Evolutionary conservation across 106 monocot genomes (phyloP).

Genomic region (Acanthochlamys bracteata): DNA sequence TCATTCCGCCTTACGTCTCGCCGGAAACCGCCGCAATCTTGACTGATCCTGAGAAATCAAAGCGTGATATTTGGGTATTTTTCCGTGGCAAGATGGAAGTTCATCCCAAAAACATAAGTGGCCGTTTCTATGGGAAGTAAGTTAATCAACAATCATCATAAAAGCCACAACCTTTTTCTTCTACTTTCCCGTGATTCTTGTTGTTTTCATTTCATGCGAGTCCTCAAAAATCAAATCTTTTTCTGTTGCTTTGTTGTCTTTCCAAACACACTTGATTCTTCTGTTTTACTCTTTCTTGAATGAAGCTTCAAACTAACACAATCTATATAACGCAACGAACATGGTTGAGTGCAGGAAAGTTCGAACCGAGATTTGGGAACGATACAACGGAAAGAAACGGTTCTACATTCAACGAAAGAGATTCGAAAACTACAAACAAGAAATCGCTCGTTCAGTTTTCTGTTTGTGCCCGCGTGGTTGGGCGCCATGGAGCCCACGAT

Average conservation of each 20-base stretch:
- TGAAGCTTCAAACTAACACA: neutral
- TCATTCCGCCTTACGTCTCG: conserved; percentile 77
- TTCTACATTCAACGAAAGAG: conserved; percentile 67
- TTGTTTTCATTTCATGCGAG: too few species aligned
- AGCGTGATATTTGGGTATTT: conserved; percentile 67
- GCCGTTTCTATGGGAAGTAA: conserved; percentile 85
- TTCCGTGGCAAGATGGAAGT: conserved; percentile 98
- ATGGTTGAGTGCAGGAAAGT: conserved; percentile 33
- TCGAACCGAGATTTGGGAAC: conserved; percentile 65
- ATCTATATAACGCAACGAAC: neutral
- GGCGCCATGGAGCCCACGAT: conserved; percentile 96
- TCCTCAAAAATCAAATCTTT: too few species aligned
- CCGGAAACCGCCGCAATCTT: conserved; percentile 12
- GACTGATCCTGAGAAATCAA: conserved; percentile 25
- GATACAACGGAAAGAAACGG: conserved; percentile 33
- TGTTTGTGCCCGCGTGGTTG: conserved; percentile 88
- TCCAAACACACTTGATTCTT: too few species aligned
- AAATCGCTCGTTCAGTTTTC: conserved; percentile 74
- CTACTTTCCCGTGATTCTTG: too few species aligned
- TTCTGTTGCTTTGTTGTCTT: too few species aligned
- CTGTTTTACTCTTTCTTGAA: too few species aligned
- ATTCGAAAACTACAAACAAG: conserved; percentile 43
- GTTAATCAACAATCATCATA: neutral
- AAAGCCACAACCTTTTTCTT: too few species aligned
- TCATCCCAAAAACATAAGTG: conserved; percentile 94